These are phyloP conservation scores for Phytophthora megakarya DNA, from an alignment of 352 stramenopile genomes.

Conservation along the genomic window DNA sequence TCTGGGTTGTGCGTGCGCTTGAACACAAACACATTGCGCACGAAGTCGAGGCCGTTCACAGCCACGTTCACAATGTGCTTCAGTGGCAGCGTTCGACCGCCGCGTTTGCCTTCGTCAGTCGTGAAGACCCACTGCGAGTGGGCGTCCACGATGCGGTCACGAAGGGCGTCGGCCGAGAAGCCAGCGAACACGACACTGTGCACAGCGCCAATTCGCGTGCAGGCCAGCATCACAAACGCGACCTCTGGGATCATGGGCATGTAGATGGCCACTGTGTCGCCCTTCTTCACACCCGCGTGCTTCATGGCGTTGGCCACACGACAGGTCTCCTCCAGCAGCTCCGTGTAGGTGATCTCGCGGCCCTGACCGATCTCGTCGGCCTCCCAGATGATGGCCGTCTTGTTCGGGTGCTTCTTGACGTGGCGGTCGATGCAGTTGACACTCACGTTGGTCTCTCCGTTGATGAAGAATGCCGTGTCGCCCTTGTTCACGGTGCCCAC, in stretches of 20 bases:
- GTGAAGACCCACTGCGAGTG: conserved; percentile 92
- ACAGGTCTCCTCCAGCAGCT: conserved; percentile 60
- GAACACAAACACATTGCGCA: conserved; percentile 96
- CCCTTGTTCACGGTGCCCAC: conserved; percentile 89
- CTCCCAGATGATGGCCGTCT: conserved; percentile 97
- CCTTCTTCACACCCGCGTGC: conserved; percentile 75
- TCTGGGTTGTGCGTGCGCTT: conserved; percentile 82
- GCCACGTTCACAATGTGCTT: conserved; percentile 97
- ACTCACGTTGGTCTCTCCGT: conserved; percentile 94
- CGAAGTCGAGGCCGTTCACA: conserved; percentile 84
- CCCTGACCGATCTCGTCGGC: conserved; percentile 93
- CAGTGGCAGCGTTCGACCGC: conserved; percentile 91
- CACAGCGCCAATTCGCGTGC: conserved; percentile 95
- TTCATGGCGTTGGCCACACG: conserved; percentile 96
- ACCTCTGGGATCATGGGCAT: conserved; percentile 99
- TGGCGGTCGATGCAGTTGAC: conserved; percentile 97
- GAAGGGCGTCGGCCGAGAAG: conserved; percentile 93
- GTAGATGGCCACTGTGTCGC: conserved; percentile 97
- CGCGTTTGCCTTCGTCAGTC: conserved; percentile 90
- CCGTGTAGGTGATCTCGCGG: conserved; percentile 50
- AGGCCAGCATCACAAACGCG: conserved; percentile 97
- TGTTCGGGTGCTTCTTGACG: conserved; percentile 67
- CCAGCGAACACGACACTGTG: conserved; percentile 98
- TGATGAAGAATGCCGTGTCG: conserved; percentile 93
- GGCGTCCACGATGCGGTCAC: conserved; percentile 94